Percentiles rank a stretch among this genome's conserved stretches.
Evolutionary conservation across 129 eudicot species (phyloP).

Genomic region (Saussurea involucrata): DNA sequence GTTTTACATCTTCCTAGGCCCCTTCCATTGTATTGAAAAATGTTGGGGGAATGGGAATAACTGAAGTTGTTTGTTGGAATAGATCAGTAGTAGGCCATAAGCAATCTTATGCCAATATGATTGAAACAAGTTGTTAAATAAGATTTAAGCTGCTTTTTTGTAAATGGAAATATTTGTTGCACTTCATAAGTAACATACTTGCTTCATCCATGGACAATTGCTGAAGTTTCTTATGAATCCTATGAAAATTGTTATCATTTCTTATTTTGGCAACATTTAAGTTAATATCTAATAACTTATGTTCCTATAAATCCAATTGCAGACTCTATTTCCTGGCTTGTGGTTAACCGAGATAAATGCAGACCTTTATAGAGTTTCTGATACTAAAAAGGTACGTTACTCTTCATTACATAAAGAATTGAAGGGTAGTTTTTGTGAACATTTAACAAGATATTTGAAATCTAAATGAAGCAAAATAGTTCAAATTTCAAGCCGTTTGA

Average conservation of each 20-base stretch:
- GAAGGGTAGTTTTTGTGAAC: neutral
- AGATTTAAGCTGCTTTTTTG: neutral
- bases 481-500: neutral
- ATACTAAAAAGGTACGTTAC: conserved; percentile 1
- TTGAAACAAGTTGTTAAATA: neutral
- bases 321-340: conserved; percentile 51
- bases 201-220: neutral
- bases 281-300: neutral
- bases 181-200: neutral
- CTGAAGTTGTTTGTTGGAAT: neutral
- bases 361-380: conserved; percentile 53
- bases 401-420: neutral
- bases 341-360: conserved; percentile 53
- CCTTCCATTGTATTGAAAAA: neutral
- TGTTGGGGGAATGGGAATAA: neutral
- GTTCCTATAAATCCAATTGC: conserved; percentile 1
- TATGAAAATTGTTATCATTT: neutral
- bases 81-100: neutral
- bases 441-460: neutral
- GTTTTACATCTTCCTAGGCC: neutral
- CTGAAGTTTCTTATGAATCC: neutral
- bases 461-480: neutral
- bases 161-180: neutral
- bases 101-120: neutral
- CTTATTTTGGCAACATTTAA: neutral